Evolutionary conservation across 2,329 filamentous ascomycete genomes (phyloP), one percentile per base, ranked within the genome.

Genomic region (Hymenoscyphus scutula): DNA sequence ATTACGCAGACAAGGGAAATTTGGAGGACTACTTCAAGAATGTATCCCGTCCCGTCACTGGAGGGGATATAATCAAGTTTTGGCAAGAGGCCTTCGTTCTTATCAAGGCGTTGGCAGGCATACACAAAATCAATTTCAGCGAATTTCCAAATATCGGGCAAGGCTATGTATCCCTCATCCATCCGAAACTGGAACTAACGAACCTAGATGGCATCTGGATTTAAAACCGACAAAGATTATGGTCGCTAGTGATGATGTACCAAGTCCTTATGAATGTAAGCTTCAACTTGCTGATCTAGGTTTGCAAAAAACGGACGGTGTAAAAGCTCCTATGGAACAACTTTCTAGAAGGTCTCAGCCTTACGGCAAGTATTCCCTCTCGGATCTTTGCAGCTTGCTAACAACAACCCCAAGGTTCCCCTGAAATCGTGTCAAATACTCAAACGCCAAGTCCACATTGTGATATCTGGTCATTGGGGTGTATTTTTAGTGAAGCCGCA

Each of bases 391-490:
- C 17, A 17, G 15, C 25, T 7, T 54, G 25, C 11, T 17, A 17
- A n/a, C 53, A 29, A 7, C 7, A 8, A 17, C 51, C 15, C 11
- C 7, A 29, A 76, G 74, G 68, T 38, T 67, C 75, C 2, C 75
- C 74, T n/a, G 75, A 76, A 61, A 69, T 65, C 38, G 72, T 69
- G 53, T 61, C 63, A 48, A 56, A 64, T 23, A 58, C 59, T 59
- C 51, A 58, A 56, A 41, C 56, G 56, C 34, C 38, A 63, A 59
- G 37, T 69, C 56, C 45, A 58, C 59, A 23, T 64, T 65, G n/a
- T 19, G 75, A 76, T 63, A 71, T 75, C 7, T 76, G 74, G 74
- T 74, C 73, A 11, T 60, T 76, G 27, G 73, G 70, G 6, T 73
- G 73, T 64, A 67, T 76, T 2, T 73, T 67, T 41, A 76, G 73